Evolutionary conservation across 2,329 filamentous ascomycete species (phyloP).

Genomic region (Sphaerulina vaccinii): DNA sequence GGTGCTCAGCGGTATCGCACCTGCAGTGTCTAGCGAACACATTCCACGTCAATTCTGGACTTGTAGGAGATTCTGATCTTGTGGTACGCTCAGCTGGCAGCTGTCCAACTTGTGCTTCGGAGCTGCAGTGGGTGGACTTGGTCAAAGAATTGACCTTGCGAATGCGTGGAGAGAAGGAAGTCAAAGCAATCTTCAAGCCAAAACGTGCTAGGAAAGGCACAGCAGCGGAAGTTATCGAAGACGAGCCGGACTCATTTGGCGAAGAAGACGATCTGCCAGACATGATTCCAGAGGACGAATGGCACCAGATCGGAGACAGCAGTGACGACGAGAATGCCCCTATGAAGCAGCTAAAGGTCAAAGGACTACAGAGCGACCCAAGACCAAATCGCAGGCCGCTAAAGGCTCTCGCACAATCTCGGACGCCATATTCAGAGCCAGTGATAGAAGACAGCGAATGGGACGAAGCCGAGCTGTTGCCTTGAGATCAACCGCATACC

Average conservation of each 20-base stretch:
- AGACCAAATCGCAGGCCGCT: conserved; percentile 15
- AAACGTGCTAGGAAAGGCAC: conserved; percentile 24
- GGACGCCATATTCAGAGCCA: conserved; percentile 21
- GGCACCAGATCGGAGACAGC: conserved; percentile 37
- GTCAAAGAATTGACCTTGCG: conserved; percentile 80
- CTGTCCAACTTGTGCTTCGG: conserved; percentile 68
- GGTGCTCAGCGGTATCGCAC: conserved; percentile 54
- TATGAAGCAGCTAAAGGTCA: background rate
- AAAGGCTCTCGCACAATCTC: conserved; percentile 36
- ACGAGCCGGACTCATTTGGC: conserved; percentile 20
- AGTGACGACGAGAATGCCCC: conserved; percentile 31
- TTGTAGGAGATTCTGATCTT: conserved; percentile 30
- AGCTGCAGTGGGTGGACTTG: conserved; percentile 70
- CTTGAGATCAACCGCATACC: conserved; percentile 24
- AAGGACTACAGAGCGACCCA: conserved; percentile 24
- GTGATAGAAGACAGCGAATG: conserved; percentile 58
- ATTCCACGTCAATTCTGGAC: conserved; percentile 43
- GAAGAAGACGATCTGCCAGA: conserved; percentile 26
- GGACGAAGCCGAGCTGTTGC: conserved; percentile 48
- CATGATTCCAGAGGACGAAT: conserved; percentile 22
- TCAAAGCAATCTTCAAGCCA: conserved; percentile 64
- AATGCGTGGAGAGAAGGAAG: conserved; percentile 66
- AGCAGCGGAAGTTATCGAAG: conserved; percentile 17
- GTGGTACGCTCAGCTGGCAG: conserved; percentile 59
- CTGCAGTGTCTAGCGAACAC: conserved; percentile 54